phyloP scores from a whole-genome alignment of 768 basidiomycete genomes.

The Phylloporus rhodoxanthus region DNA sequence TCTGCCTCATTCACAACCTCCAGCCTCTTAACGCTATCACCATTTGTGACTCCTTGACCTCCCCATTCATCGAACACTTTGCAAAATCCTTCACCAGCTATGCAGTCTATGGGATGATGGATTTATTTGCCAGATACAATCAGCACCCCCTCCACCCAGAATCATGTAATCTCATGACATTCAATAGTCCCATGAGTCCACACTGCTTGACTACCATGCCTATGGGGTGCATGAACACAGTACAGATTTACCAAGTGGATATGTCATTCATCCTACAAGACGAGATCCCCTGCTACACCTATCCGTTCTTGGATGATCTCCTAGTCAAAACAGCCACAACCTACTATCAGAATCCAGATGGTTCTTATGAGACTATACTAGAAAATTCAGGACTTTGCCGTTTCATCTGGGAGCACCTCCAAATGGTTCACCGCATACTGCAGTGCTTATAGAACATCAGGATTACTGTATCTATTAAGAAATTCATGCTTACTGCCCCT shows the following conservation, averaged over 20 bases:
- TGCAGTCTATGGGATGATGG: conserved; percentile 1
- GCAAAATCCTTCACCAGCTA: neutral
- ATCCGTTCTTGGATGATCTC: conserved; percentile 38
- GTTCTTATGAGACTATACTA: conserved; percentile 31
- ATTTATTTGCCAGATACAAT: neutral
- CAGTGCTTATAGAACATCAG: conserved; percentile 16
- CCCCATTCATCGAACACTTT: neutral
- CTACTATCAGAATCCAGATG: conserved; percentile 23
- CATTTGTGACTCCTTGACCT: neutral
- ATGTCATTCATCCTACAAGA: conserved; percentile 33
- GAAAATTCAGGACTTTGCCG: conserved; percentile 35
- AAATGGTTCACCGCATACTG: conserved; percentile 28
- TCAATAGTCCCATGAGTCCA: conserved; percentile 26
- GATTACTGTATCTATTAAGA: too few relatives aligned
- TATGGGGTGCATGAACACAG: conserved; percentile 40
- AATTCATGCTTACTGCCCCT: too few relatives aligned
- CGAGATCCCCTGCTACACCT: conserved; percentile 35
- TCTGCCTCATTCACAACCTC: too few relatives aligned
- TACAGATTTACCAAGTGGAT: conserved; percentile 37
- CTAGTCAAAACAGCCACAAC: conserved; percentile 30
- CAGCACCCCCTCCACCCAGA: neutral
- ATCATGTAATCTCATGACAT: conserved; percentile 34
- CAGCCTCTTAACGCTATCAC: neutral
- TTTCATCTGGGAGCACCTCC: conserved; percentile 38
- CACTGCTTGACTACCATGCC: conserved; percentile 10